Conservation (phyloP, 164 flowering plant genomes). For the Euptelea pleiosperma region DNA sequence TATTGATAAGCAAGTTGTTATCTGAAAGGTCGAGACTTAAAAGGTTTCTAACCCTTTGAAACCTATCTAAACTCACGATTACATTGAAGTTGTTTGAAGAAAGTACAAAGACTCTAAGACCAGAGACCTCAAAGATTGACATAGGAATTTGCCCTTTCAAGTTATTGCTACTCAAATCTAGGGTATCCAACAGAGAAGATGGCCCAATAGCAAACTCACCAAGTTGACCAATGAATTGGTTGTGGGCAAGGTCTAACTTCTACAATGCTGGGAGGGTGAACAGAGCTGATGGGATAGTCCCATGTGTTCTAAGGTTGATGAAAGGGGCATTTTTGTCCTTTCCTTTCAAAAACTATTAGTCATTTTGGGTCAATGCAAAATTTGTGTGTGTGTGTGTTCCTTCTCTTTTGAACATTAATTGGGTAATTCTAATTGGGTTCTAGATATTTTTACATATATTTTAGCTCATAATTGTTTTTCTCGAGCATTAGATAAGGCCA, state of each 20-base stretch:
- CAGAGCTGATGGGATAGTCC: constrained; percentile 36
- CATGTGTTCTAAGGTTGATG: no score
- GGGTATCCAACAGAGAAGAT: constrained; percentile 13
- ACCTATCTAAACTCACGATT: constrained; percentile 2
- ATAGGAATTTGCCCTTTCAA: constrained; percentile 34
- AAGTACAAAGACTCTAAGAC: constrained; percentile 24
- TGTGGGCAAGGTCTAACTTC: constrained; percentile 26
- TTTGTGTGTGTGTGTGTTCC: no score
- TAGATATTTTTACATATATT: no score
- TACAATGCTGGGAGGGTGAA: constrained; percentile 35
- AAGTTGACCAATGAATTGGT: constrained; percentile 30
- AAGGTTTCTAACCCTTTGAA: constrained; percentile 24
- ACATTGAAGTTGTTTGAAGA: constrained; percentile 39
- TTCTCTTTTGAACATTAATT: no score
- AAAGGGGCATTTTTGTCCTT: no score
- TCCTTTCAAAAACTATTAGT: no score
- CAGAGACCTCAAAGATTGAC: constrained; percentile 19
- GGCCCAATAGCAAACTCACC: constrained; percentile 15
- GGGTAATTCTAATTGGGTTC: no score
- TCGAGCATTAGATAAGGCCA: no score
- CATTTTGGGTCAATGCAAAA: no score
- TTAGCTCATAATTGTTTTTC: no score
- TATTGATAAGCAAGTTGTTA: constrained; percentile 16
- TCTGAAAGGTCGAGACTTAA: constrained; percentile 33
- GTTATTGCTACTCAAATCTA: constrained; percentile 26